These are phyloP conservation scores for Chenopodium suecicum DNA, from an alignment of 148 eudicot genomes.

Conservation along the genomic window DNA sequence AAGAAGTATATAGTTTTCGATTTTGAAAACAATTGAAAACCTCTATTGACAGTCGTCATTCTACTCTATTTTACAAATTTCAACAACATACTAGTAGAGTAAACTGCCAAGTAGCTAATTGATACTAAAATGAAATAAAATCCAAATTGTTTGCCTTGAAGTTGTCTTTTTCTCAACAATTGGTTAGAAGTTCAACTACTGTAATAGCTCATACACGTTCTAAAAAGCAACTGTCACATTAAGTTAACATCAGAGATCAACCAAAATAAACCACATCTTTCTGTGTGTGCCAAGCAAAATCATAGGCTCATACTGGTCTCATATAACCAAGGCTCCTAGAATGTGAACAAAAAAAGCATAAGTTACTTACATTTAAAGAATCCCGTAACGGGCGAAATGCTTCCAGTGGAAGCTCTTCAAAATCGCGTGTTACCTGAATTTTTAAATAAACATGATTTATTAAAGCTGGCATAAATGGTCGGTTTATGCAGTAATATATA, in stretches of 20 bases:
- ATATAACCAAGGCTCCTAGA: neutral
- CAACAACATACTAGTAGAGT: neutral
- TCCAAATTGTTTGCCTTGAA: neutral
- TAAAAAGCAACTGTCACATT: no score
- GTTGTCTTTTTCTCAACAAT: neutral
- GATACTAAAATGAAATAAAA: neutral
- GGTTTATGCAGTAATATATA: neutral
- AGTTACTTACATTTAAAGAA: slow-evolving; percentile 70
- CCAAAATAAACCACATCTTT: neutral
- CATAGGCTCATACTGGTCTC: neutral
- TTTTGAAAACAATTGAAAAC: neutral
- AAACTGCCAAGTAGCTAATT: neutral
- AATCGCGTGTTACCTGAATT: slow-evolving; percentile 83
- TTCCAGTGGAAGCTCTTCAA: slow-evolving; percentile 94
- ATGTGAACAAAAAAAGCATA: neutral
- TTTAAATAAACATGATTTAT: neutral
- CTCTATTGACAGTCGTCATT: neutral
- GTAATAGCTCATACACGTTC: no score
- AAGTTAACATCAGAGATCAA: neutral
- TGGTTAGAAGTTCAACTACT: neutral
- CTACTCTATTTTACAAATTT: neutral
- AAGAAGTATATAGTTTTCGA: no score
- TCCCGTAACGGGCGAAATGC: slow-evolving; percentile 81
- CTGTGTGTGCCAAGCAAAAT: neutral
- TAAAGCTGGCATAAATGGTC: slow-evolving; percentile 5